These are phyloP conservation scores for Synchytrium microbalum DNA, from an alignment of 371 early-diverging fungal species.

Conservation along the genomic window DNA sequence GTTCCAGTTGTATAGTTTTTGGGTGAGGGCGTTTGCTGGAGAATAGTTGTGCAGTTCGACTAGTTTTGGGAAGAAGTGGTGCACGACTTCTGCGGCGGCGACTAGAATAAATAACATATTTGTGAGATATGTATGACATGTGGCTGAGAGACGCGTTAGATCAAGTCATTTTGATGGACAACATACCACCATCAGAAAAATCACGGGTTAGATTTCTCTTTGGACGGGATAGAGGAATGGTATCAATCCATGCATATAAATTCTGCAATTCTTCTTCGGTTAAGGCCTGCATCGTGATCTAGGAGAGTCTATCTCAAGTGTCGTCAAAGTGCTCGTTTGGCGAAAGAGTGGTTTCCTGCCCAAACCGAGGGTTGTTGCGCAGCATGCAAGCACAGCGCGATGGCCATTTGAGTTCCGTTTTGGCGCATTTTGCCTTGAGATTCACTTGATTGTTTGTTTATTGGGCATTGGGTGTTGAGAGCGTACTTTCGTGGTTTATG, in stretches of 20 bases:
- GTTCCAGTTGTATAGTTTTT: conserved; percentile 50
- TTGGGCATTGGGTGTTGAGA: no score
- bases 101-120: conserved; percentile 19
- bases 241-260: conserved; percentile 42
- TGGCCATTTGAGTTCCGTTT: no score
- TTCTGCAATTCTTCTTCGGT: conserved; percentile 19
- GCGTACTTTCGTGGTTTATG: no score
- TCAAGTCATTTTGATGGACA: neutral
- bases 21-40: conserved; percentile 37
- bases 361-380: no score
- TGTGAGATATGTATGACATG: conserved; percentile 3
- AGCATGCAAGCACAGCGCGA: no score
- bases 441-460: no score
- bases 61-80: conserved; percentile 39
- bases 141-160: neutral
- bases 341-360: no score
- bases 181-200: conserved; percentile 44
- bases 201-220: conserved; percentile 44
- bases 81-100: conserved; percentile 38
- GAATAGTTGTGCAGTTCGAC: conserved; percentile 49
- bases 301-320: no score
- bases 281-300: conserved; percentile 8
- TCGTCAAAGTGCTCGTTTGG: no score
- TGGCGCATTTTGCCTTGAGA: no score
- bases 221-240: conserved; percentile 39